phyloP scores from a whole-genome alignment of 192 early-diverging fungal genomes.

The Coemansia sp. region DNA sequence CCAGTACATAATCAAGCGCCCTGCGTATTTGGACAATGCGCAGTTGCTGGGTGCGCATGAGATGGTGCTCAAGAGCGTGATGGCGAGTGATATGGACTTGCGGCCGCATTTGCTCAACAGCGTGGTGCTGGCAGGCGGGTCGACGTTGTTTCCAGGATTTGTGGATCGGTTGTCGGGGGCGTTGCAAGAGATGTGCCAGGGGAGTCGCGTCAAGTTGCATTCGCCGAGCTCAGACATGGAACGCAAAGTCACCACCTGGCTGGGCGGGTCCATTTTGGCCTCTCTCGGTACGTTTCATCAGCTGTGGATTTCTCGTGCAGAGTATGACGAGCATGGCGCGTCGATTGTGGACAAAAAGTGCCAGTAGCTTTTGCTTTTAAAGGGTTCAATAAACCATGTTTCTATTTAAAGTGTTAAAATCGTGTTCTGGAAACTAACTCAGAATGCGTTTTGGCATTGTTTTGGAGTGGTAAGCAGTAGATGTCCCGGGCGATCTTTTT shows the following conservation, averaged over 20 bases:
- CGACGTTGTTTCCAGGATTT: constrained; percentile 82
- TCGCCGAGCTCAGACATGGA: constrained; percentile 76
- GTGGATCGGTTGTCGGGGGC: constrained; percentile 67
- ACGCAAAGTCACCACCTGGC: constrained; percentile 92
- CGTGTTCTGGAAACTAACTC: too few relatives aligned
- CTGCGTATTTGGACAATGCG: constrained; percentile 14
- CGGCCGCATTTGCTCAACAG: constrained; percentile 77
- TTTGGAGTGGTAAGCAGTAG: too few relatives aligned
- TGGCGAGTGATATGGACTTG: constrained; percentile 82
- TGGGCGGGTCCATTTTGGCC: constrained; percentile 93
- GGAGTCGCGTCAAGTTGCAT: constrained; percentile 75
- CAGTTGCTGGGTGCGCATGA: constrained; percentile 63
- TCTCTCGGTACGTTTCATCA: constrained; percentile 98
- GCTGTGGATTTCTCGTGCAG: constrained; percentile 94
- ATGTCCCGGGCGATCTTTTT: too few relatives aligned
- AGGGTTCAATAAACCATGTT: too few relatives aligned
- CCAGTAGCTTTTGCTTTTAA: constrained; percentile 43
- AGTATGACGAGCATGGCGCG: constrained; percentile 89
- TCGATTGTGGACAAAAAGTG: constrained; percentile 86
- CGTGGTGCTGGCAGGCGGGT: constrained; percentile 90
- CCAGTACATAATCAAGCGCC: constrained; percentile 55
- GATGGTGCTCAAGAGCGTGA: constrained; percentile 72
- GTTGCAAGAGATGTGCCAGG: constrained; percentile 35
- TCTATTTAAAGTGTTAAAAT: too few relatives aligned
- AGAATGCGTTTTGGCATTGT: too few relatives aligned